Base-by-base conservation (phyloP, 805 yeast species). In the Nakazawaea molendinolei region DNA sequence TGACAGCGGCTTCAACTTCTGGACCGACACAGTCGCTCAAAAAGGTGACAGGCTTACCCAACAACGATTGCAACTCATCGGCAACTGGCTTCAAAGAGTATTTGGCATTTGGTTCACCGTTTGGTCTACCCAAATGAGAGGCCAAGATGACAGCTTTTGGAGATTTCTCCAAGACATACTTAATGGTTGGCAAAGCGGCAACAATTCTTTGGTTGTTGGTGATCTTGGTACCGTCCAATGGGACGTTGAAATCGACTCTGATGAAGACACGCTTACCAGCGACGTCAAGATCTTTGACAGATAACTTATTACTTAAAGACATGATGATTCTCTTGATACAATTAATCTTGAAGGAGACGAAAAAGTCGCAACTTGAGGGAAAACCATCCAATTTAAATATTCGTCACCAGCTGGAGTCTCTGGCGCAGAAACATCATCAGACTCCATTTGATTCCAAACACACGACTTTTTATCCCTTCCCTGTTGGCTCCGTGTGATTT, bases 121-220 rank as follows among this genome's bases (percentile, higher is more conserved):
- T 92, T 66, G 99, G 99, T 74, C 99, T 87, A 59, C 99, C 99
- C 63, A 92, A 76, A 65, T 92, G 99, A 43, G 97, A 89, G 48
- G 97, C 97, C 53, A 92, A 76, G 51, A 92, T 71, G 49, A 92
- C 80, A 49, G 78, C 86, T 74, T 82, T 86, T 60, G 99, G 95
- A 56, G 83, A 76, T 51, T 90, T 81, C 60, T 85, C 90, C 61
- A 84, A 70, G 37, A 90, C 97, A 64, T 90, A 92, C 68, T 94
- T 66, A 71, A 92, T 92, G 52, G 99, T 90, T 65, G 99, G 99
- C 55, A 94, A 70, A 51, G 99, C 98, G 62, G 98, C 99, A 55
- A 89, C 97, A 59, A 92, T 92, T 72, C 99, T 83, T 73, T 92
- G 97, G 75, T 92, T 94, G 79, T 94, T 92, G 71, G 99, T 94